Conservation (phyloP, 306 rosid species). For the Trifolium dubium region DNA sequence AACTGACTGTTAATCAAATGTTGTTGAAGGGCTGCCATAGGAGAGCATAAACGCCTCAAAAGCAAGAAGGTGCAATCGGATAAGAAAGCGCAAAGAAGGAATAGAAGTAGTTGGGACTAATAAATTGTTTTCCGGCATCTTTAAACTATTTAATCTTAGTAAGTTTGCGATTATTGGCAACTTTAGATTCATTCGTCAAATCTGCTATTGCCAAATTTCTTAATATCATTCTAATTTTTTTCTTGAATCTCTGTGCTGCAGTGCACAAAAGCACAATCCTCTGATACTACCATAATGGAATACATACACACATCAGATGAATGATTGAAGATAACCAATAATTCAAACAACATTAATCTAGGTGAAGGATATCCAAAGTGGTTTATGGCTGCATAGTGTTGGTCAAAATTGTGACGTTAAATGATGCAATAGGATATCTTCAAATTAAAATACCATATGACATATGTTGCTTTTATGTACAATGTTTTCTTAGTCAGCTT, state of each 20-base stretch:
- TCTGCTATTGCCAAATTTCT: constrained; percentile 6
- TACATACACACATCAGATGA: constrained; percentile 20
- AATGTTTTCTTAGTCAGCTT: constrained; percentile 8
- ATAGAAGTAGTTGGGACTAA: constrained; percentile 81
- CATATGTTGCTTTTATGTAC: constrained; percentile 27
- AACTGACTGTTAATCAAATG: constrained; percentile 34
- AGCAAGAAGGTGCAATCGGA: constrained; percentile 86
- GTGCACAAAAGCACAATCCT: constrained; percentile 29
- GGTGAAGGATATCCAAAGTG: constrained; percentile 18
- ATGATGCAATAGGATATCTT: background rate
- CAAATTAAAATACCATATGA: constrained; percentile 28
- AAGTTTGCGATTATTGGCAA: constrained; percentile 38
- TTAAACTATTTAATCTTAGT: constrained; percentile 32
- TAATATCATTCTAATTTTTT: constrained; percentile 2
- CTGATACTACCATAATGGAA: constrained; percentile 27
- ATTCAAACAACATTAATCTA: constrained; percentile 19
- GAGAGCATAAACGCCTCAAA: constrained; percentile 91
- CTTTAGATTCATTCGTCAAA: constrained; percentile 28
- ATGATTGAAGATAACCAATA: constrained; percentile 12
- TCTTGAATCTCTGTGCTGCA: constrained; percentile 29
- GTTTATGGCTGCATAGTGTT: constrained; percentile 29
- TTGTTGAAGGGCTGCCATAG: constrained; percentile 79
- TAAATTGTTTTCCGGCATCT: constrained; percentile 13
- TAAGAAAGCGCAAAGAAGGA: constrained; percentile 84
- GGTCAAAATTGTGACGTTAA: constrained; percentile 30